These are phyloP conservation scores for Lanzia echinophila DNA, from an alignment of 2,329 filamentous ascomycete genomes.

Conservation along the genomic window DNA sequence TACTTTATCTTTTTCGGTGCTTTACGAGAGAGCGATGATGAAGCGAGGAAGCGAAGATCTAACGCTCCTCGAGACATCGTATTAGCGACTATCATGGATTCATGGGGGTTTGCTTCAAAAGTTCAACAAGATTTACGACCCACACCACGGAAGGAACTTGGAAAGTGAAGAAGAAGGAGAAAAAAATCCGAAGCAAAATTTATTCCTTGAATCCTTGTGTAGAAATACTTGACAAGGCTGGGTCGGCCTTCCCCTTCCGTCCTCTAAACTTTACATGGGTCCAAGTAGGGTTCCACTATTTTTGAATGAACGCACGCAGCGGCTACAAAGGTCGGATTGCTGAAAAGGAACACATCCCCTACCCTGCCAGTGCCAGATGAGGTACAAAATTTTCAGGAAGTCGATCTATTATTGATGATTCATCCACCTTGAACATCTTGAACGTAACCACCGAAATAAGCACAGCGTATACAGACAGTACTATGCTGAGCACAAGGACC, in stretches of 20 bases:
- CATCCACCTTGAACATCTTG: neutral
- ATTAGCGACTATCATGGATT: too few relatives aligned
- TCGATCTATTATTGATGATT: neutral
- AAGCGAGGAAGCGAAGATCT: too few relatives aligned
- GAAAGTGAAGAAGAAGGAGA: neutral
- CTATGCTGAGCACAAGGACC: neutral
- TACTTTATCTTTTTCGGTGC: too few relatives aligned
- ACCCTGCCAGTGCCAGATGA: neutral
- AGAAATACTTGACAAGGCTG: constrained; percentile 3
- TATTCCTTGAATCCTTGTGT: neutral
- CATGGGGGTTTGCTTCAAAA: too few relatives aligned
- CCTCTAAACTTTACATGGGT: neutral
- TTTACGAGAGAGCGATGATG: too few relatives aligned
- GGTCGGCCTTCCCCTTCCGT: constrained; percentile 6
- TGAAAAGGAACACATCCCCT: constrained; percentile 7
- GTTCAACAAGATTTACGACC: neutral
- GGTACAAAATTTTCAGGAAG: neutral
- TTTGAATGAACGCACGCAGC: neutral
- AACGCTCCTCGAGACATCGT: too few relatives aligned
- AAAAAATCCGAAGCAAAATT: neutral
- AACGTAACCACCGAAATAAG: neutral
- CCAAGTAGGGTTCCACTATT: neutral
- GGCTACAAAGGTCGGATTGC: constrained; percentile 1
- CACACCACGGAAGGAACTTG: neutral
- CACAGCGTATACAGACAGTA: neutral